These are phyloP conservation scores for Phytopythium aichiense DNA, from an alignment of 352 stramenopile genomes.

Conservation along the genomic window DNA sequence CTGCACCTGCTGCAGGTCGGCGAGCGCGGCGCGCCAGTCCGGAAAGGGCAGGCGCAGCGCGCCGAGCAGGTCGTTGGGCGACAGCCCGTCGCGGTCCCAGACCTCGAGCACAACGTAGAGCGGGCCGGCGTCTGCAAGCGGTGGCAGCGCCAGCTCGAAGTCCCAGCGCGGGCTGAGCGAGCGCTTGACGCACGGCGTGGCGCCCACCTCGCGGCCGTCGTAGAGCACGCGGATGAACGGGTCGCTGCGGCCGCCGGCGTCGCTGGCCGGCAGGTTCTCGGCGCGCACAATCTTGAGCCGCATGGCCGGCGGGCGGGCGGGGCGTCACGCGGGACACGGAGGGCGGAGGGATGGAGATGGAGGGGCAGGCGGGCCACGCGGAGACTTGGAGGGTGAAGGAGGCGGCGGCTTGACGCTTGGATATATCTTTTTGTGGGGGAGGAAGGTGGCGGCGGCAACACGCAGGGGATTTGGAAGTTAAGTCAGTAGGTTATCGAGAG, in stretches of 20 bases:
- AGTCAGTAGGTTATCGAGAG: too few relatives aligned
- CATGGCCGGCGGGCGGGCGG: conserved; percentile 21
- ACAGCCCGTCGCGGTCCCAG: conserved; percentile 67
- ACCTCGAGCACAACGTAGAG: conserved; percentile 77
- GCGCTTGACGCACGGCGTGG: conserved; percentile 65
- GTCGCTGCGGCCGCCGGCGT: conserved; percentile 64
- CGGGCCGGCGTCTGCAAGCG: conserved; percentile 39
- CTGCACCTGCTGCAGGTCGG: conserved; percentile 25
- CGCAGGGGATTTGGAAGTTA: too few relatives aligned
- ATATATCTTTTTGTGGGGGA: background rate
- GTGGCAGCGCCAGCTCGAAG: conserved; percentile 48
- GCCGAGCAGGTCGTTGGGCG: conserved; percentile 60
- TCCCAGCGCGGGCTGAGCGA: conserved; percentile 77
- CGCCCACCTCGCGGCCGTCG: conserved; percentile 67
- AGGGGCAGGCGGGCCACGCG: background rate
- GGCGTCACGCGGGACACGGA: background rate
- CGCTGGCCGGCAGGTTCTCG: conserved; percentile 60
- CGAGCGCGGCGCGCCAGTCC: conserved; percentile 50
- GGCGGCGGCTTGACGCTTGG: too few relatives aligned
- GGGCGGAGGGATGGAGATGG: background rate
- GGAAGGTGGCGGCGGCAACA: too few relatives aligned
- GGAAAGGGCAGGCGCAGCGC: conserved; percentile 68
- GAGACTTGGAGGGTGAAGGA: background rate
- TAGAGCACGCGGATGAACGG: conserved; percentile 75
- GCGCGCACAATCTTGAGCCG: conserved; percentile 70